A percentile compares a stretch with the other conserved stretches of the same genome.
These are phyloP conservation scores for Aspergillus mulundensis DNA, from an alignment of 495 filamentous ascomycete species.

Conservation along the genomic window DNA sequence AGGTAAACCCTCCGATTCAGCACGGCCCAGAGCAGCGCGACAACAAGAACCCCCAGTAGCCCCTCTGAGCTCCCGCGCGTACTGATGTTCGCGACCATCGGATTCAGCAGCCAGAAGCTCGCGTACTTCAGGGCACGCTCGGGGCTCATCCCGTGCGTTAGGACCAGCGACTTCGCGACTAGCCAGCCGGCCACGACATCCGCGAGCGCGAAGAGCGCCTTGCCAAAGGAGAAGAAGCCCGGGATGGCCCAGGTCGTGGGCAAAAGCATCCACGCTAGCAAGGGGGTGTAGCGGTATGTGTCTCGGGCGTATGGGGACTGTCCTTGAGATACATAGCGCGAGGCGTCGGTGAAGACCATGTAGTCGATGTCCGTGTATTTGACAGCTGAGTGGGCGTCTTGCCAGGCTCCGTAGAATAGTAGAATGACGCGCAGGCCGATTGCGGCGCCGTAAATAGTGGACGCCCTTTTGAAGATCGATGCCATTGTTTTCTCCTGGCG, in stretches of 20 bases:
- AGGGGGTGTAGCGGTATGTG: slow-evolving; percentile 94
- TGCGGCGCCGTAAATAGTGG: slow-evolving; percentile 63
- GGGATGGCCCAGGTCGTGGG: slow-evolving; percentile 61
- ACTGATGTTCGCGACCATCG: slow-evolving; percentile 96
- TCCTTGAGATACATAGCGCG: slow-evolving; percentile 64
- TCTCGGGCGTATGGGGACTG: slow-evolving; percentile 78
- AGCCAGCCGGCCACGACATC: slow-evolving; percentile 87
- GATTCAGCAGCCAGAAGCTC: slow-evolving; percentile 88
- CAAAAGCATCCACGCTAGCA: slow-evolving; percentile 83
- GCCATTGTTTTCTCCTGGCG: slow-evolving; percentile 14
- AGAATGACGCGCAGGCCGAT: slow-evolving; percentile 63
- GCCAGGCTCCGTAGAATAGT: slow-evolving; percentile 81
- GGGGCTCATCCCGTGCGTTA: slow-evolving; percentile 40
- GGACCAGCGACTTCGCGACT: slow-evolving; percentile 58
- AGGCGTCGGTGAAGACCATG: slow-evolving; percentile 95
- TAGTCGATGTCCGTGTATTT: slow-evolving; percentile 99
- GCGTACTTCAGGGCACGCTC: slow-evolving; percentile 66
- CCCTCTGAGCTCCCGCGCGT: slow-evolving; percentile 93
- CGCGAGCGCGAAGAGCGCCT: slow-evolving; percentile 75
- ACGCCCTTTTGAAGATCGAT: slow-evolving; percentile 40
- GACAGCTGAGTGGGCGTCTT: slow-evolving; percentile 83
- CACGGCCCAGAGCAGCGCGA: slow-evolving; percentile 77
- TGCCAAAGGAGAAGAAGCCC: slow-evolving; percentile 70
- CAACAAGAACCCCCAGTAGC: slow-evolving; percentile 76
- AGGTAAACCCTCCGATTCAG: slow-evolving; percentile 52